Evolutionary conservation across 805 yeast species (phyloP).

Genomic region (Millerozyma acaciae): DNA sequence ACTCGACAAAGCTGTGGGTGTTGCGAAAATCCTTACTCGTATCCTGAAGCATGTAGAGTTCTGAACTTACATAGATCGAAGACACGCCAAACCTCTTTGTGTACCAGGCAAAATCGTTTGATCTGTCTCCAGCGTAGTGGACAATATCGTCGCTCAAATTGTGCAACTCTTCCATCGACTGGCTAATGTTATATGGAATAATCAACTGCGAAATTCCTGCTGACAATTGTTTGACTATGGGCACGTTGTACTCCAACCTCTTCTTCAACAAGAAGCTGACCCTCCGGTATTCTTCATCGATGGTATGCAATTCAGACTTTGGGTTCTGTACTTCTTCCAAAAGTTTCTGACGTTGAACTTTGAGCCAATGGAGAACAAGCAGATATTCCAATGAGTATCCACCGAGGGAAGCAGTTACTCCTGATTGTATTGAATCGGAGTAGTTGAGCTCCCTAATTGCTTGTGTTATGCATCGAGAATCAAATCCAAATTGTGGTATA

Average conservation of each 20-base stretch:
- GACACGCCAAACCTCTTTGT: slow-evolving; percentile 73
- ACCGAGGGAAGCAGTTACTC: slow-evolving; percentile 30
- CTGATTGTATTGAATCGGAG: slow-evolving; percentile 47
- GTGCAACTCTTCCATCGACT: slow-evolving; percentile 65
- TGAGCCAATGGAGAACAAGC: slow-evolving; percentile 50
- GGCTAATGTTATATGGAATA: slow-evolving; percentile 56
- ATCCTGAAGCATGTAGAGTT: slow-evolving; percentile 78
- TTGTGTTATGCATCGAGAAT: slow-evolving; percentile 41
- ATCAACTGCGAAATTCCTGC: slow-evolving; percentile 59
- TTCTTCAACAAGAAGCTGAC: slow-evolving; percentile 43
- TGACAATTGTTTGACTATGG: slow-evolving; percentile 41
- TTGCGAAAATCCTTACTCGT: slow-evolving; percentile 48
- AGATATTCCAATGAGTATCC: slow-evolving; percentile 53
- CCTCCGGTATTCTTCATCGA: slow-evolving; percentile 38
- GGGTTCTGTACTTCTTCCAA: slow-evolving; percentile 24
- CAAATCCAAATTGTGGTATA: slow-evolving; percentile 54
- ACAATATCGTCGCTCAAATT: slow-evolving; percentile 79
- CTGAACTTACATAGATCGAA: slow-evolving; percentile 68
- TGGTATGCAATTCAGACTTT: slow-evolving; percentile 23
- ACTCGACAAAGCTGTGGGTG: slow-evolving; percentile 63
- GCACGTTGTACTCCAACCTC: slow-evolving; percentile 51
- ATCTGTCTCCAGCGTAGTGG: slow-evolving; percentile 70
- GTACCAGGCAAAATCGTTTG: slow-evolving; percentile 90
- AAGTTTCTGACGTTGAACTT: slow-evolving; percentile 39
- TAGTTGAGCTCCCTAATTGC: slow-evolving; percentile 48